Evolutionary conservation across 805 yeast genomes (phyloP).

Genomic region (Sungouiella blattae): DNA sequence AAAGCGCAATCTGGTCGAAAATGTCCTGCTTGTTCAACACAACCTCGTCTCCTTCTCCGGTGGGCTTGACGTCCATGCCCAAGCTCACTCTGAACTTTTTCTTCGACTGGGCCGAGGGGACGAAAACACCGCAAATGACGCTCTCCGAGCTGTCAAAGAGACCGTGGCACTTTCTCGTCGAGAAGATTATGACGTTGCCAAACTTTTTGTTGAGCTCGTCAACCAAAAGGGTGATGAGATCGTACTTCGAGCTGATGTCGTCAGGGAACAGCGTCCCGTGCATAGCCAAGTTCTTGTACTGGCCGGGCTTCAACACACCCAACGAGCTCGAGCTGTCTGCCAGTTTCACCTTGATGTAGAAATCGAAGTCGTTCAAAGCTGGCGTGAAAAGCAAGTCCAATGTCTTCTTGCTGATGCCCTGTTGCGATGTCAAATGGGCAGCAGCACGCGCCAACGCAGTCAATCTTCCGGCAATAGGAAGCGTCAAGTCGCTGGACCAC

Average conservation of each 20-base stretch:
- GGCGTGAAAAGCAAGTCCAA: slow-evolving; percentile 69
- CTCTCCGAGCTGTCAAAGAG: slow-evolving; percentile 53
- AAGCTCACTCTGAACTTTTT: slow-evolving; percentile 76
- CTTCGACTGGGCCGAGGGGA: slow-evolving; percentile 57
- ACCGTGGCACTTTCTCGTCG: slow-evolving; percentile 55
- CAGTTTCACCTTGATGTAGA: slow-evolving; percentile 60
- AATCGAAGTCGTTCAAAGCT: slow-evolving; percentile 79
- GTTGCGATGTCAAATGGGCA: slow-evolving; percentile 41
- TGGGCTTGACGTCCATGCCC: slow-evolving; percentile 71
- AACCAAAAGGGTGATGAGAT: slow-evolving; percentile 58
- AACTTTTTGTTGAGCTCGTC: slow-evolving; percentile 61
- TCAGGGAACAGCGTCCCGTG: slow-evolving; percentile 42
- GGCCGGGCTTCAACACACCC: slow-evolving; percentile 53
- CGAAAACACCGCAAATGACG: slow-evolving; percentile 77
- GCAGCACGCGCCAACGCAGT: slow-evolving; percentile 86
- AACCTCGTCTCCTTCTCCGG: slow-evolving; percentile 48
- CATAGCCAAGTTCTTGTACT: slow-evolving; percentile 59
- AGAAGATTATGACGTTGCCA: slow-evolving; percentile 67
- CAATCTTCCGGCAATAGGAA: slow-evolving; percentile 82
- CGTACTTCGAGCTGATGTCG: slow-evolving; percentile 47
- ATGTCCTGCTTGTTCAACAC: slow-evolving; percentile 68
- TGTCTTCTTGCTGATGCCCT: slow-evolving; percentile 37
- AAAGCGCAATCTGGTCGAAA: slow-evolving; percentile 62
- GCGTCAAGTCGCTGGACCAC: slow-evolving; percentile 63
- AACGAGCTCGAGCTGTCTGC: slow-evolving; percentile 42